Base-by-base conservation (phyloP, 2,329 filamentous ascomycete species). In the Cladosporium colombiae region DNA sequence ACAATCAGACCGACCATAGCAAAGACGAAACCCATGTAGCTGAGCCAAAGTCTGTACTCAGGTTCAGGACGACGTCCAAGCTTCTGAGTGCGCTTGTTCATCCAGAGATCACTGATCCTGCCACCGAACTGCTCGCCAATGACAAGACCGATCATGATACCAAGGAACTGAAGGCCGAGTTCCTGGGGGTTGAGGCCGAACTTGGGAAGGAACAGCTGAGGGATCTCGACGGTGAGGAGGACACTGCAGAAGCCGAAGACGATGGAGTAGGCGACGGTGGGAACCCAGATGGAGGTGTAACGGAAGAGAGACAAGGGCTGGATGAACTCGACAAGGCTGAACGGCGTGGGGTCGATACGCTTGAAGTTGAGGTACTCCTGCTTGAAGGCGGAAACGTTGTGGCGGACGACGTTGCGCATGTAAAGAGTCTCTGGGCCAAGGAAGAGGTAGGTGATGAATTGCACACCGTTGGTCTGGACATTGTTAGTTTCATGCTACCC, bases 51-150 rank as follows among this genome's bases (percentile, higher is more conserved):
- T 0, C 86, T 81, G 69, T 80, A 83, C 70, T 88, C 85, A 0
- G 84, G 83, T 1, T 74, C 74, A 0, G 80, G 78, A 1, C 66
- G 65, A 1, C 71, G 70, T 3, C 73, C 73, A 21, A 75, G 71
- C 37, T 74, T 74, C 37, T 78, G 78, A 10, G 78, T 75, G 3
- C 77, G 73, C 23, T 76, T 68, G 59, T 77, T 77, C 80, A 85
- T 85, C 83, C 82, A 88, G 40, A 75, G 76, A 72, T 88, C 85
- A 5, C 82, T 85, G 29, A 83, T 70, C 33, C 80, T 77, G 1
- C 85, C 86, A 55, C 85, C 85, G 8, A 87, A 71, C 70, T 86
- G 85, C 72, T 88, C 86, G 23, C 86, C 86, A 11, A 88, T 77
- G 5, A 88, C 73, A 1, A 81, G 83, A 1, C 86, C 86, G 37